phyloP scores from a whole-genome alignment of 768 basidiomycete genomes.

The Leccinum fibrillosum region DNA sequence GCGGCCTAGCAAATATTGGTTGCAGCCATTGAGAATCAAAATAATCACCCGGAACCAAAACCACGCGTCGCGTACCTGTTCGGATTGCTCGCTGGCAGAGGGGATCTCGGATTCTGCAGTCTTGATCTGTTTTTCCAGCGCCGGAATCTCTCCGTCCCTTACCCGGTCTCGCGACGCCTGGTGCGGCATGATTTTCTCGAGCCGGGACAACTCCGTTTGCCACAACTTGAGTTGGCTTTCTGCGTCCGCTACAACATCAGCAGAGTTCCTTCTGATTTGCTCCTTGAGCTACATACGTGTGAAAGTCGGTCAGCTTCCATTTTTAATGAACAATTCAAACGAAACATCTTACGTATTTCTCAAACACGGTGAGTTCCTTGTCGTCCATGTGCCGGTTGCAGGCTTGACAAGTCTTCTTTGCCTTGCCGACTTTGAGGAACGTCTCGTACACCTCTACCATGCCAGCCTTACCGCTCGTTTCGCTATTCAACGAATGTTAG shows the following conservation, averaged over 20 bases:
- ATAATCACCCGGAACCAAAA: not conserved
- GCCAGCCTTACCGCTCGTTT: conserved; percentile 26
- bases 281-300: conserved; percentile 50
- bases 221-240: conserved; percentile 47
- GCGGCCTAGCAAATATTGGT: conserved; percentile 39
- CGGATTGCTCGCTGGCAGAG: conserved; percentile 47
- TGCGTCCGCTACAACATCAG: conserved; percentile 40
- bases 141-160: conserved; percentile 60
- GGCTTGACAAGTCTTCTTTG: conserved; percentile 66
- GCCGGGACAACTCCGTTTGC: conserved; percentile 51
- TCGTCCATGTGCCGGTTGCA: conserved; percentile 71
- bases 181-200: conserved; percentile 59
- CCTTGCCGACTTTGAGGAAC: conserved; percentile 55
- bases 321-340: not conserved
- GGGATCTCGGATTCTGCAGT: conserved; percentile 55
- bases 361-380: conserved; percentile 55
- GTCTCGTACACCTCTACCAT: conserved; percentile 49
- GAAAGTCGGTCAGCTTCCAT: not conserved
- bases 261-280: conserved; percentile 54
- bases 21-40: not conserved
- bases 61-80: conserved; percentile 49
- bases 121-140: conserved; percentile 58
- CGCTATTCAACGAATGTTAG: conserved; percentile 13
- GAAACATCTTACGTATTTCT: conserved; percentile 56
- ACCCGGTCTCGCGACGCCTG: conserved; percentile 55